phyloP scores from a whole-genome alignment of 1,284 basidiomycete species.

The Trametes versicolor region DNA sequence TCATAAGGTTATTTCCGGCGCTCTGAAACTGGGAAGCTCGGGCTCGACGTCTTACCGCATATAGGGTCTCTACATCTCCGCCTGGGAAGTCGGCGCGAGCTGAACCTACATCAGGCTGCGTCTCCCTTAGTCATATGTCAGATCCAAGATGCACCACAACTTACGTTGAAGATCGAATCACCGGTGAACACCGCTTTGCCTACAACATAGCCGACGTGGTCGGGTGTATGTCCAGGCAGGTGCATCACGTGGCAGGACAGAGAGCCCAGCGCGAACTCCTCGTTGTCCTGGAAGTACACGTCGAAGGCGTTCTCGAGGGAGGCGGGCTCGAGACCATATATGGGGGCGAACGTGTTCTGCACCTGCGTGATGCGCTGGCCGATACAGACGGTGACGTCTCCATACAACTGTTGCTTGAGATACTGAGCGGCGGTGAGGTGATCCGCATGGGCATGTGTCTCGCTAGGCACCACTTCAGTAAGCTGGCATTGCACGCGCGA shows the following conservation, averaged over 20 bases:
- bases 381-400: constrained; percentile 48
- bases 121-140: background rate
- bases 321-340: constrained; percentile 45
- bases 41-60: constrained; percentile 40
- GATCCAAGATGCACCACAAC: constrained; percentile 17
- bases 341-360: constrained; percentile 49
- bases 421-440: constrained; percentile 53
- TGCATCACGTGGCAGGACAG: constrained; percentile 47
- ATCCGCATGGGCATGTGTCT: constrained; percentile 55
- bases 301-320: constrained; percentile 48
- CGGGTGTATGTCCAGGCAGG: constrained; percentile 51
- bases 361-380: constrained; percentile 50
- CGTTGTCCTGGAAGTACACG: constrained; percentile 49
- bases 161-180: constrained; percentile 54
- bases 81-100: constrained; percentile 54
- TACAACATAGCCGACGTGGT: constrained; percentile 51
- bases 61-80: constrained; percentile 50
- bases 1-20: constrained; percentile 8
- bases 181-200: constrained; percentile 53
- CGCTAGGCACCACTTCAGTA: constrained; percentile 34
- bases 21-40: constrained; percentile 24
- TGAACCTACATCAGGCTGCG: constrained; percentile 51
- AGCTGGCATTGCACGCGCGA: constrained; percentile 1
- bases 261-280: constrained; percentile 47
- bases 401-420: constrained; percentile 45